Base-by-base conservation (phyloP, 257 asterid species). In the Penstemon barbatus region DNA sequence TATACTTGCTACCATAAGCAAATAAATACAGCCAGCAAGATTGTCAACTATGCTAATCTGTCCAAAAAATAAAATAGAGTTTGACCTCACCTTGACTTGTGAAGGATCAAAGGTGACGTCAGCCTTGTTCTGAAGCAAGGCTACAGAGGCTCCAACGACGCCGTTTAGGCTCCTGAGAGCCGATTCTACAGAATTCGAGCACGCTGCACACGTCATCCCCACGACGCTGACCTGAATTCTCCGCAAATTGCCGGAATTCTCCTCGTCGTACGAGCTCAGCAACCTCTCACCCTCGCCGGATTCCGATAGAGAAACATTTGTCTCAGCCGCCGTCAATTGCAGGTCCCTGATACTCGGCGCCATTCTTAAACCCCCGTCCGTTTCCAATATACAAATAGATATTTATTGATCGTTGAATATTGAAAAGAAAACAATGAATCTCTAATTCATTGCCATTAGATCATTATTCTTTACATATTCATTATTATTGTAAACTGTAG, bases 201-300 rank as follows among this genome's bases (percentile, higher is more conserved):
- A 94, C 33, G 99, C 97, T 2, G 99, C 95, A 76, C 99, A 94
- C 4, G 97, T 94, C 99, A 94, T 94, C 80, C 99, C 99, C 51
- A 82, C 83, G 7, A 94, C 96, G 72, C 85, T 75, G 65, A 87
- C 96, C 80, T 89, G 90, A 75, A 94, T 83, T 71, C 86, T 83
- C 72, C 79, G 83, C 75, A 87, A 77, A 83, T 77, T 76, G 38
- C 53, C 81, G 0, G 73, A 69, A 52, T 71, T 77, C 55, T 71
- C 88, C 13, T 76, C 88, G 37, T 91, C 93, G 19, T 83, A 77
- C 5, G 81, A 78, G 60, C 89, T 82, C 55, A 94, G 80, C 58
- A 94, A 66, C 71, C 97, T 66, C 73, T 78, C 92, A 72, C 72
- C 93, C 81, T 94, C 99, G 51, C 72, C 92, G 57, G 45, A 71